phyloP scores from a whole-genome alignment of 371 early-diverging fungal genomes.

The Batrachochytrium dendrobatidis region DNA sequence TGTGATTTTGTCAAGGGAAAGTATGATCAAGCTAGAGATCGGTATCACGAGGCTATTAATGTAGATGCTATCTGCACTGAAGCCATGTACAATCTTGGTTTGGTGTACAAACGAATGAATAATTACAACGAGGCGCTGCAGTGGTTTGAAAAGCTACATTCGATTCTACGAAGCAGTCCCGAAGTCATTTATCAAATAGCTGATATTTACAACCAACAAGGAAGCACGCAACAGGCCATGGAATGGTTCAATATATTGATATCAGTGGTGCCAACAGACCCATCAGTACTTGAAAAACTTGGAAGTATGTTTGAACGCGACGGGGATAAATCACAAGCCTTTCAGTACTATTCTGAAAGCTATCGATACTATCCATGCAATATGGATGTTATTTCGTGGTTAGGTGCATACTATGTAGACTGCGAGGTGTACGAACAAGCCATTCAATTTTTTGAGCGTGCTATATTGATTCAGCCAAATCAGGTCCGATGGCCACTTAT shows the following conservation, averaged over 20 bases:
- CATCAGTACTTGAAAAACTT: conserved; percentile 37
- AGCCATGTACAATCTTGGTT: conserved; percentile 45
- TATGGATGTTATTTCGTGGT: conserved; percentile 44
- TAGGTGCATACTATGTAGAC: conserved; percentile 48
- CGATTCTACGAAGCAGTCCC: conserved; percentile 37
- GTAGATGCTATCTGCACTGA: conserved; percentile 47
- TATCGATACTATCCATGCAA: conserved; percentile 46
- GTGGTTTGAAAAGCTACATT: conserved; percentile 47
- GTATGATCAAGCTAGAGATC: conserved; percentile 33
- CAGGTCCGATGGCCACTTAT: conserved; percentile 48
- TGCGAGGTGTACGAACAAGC: conserved; percentile 52
- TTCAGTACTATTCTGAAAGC: conserved; percentile 50
- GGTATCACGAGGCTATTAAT: conserved; percentile 39
- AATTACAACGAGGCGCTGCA: conserved; percentile 29
- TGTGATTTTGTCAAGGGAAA: conserved; percentile 32
- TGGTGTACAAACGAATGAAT: conserved; percentile 34
- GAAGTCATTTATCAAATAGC: conserved; percentile 49
- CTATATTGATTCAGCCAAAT: conserved; percentile 34
- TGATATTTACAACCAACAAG: conserved; percentile 43
- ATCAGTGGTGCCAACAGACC: conserved; percentile 49
- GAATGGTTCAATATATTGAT: conserved; percentile 49
- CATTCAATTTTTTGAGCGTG: conserved; percentile 45
- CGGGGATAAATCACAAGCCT: conserved; percentile 45
- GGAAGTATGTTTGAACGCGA: conserved; percentile 38
- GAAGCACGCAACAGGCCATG: conserved; percentile 35